Base-by-base conservation (phyloP, 192 early-diverging fungal genomes). In the Backusella circina region DNA sequence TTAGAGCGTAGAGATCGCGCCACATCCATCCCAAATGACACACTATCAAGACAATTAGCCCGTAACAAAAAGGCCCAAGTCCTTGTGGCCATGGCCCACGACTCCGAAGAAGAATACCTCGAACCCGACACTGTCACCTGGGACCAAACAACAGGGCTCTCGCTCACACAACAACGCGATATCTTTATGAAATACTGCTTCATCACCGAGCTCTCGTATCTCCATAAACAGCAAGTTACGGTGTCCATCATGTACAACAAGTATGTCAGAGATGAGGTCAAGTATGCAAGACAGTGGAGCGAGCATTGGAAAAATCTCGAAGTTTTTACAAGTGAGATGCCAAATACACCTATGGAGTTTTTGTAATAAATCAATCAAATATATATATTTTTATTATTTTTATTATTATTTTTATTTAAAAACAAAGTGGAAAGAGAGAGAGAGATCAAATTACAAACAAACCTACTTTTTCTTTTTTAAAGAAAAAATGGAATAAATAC, bases 211-310 rank as follows among this genome's bases (percentile, higher is more conserved):
- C 82, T 92, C 2, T 83, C 77, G 0, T 87, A 83, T 71, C 86
- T 84, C 33, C 91, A 92, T 75, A 85, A 88, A 80, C 87, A 88
- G 65, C 85, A 90, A 30, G 85, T 82, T 0, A 80, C 82, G 67
- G 76, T 91, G 18, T 87, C 88, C 5, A 57, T 80, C 39, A 80
- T 90, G 79, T 92, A 90, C 71, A 90, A 91, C 72, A 80, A 74
- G 38, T 90, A 84, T 84, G 86, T 89, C 1, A 80, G 84, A 30
- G 88, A 89, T 30, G 85, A 90, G 77, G 84, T 89, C 57, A 85
- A 86, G 71, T 82, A 86, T 21, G 71, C 85, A 2, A 78, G 81
- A 61, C 83, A 88, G 61, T 73, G 84, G 31, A 75, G 80, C 50
- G 86, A 90, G 13, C 84, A 88, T 78, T 88, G 87, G 87, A 83